These are phyloP conservation scores for Cryptococcus floricola DNA, from an alignment of 1,284 basidiomycete genomes.

Conservation along the genomic window DNA sequence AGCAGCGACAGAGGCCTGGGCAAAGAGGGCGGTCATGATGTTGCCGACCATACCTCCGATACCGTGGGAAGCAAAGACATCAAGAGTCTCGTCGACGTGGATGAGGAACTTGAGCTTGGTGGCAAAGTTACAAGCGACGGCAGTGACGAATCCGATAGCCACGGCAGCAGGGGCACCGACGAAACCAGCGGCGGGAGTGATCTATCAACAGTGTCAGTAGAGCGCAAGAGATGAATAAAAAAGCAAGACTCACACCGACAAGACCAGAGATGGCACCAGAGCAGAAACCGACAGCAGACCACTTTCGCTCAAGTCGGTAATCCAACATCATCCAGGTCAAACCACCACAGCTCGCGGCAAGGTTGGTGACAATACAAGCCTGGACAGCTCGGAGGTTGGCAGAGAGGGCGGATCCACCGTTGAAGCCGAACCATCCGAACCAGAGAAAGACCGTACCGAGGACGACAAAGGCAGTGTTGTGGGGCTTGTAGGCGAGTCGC, in stretches of 20 bases:
- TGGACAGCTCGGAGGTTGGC: conserved; percentile 84
- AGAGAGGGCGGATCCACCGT: conserved; percentile 63
- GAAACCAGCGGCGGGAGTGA: conserved; percentile 81
- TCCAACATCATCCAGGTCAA: conserved; percentile 96
- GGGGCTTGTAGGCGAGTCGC: conserved; percentile 79
- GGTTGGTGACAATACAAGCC: conserved; percentile 90
- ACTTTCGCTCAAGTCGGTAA: conserved; percentile 87
- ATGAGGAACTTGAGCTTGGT: conserved; percentile 75
- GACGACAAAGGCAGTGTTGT: conserved; percentile 67
- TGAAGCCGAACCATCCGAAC: conserved; percentile 98
- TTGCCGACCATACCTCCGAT: conserved; percentile 79
- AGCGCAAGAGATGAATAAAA: too few relatives aligned
- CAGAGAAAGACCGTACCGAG: conserved; percentile 91
- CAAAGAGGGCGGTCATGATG: conserved; percentile 71
- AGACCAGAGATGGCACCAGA: conserved; percentile 88
- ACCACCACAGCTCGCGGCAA: conserved; percentile 78
- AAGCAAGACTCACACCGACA: conserved; percentile 56
- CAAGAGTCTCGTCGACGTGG: conserved; percentile 65
- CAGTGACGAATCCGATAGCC: conserved; percentile 79
- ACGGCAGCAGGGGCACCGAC: conserved; percentile 79
- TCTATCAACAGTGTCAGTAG: too few relatives aligned
- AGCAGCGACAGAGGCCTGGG: conserved; percentile 74
- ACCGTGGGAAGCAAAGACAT: conserved; percentile 82
- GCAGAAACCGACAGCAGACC: conserved; percentile 92
- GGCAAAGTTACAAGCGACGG: conserved; percentile 83